Evolutionary conservation across 164 flowering plant species (phyloP), one percentile per base, ranked within the genome.

Genomic region (Magnolia sinica): DNA sequence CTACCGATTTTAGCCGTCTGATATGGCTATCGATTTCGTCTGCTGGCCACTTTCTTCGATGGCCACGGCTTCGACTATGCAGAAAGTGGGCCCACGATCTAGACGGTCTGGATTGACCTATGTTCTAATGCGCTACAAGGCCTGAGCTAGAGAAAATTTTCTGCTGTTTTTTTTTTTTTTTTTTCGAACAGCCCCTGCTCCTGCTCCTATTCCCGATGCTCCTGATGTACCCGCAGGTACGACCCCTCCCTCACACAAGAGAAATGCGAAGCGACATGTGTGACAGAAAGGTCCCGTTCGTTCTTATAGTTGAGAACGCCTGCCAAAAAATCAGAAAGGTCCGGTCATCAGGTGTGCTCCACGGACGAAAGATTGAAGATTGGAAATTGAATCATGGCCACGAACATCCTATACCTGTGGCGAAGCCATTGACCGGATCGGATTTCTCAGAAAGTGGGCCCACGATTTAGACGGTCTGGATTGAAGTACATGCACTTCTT

Each of bases 141-240:
- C 7, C 45, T 37, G 2, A 37, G 45, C 45, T 37, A 37, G 45
- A 37, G 45, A 37, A 27, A 27, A 7, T 63, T 13, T 2, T 20
- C 8, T 23, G 68, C 29, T 20, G 37, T 11, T 65, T 13, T 1
- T 0, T 7, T 23, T 10, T 65, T 23, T 23, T 20, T 2, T 10
- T 16, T 55, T 55, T 13, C 2, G 0, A 29, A 29, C 69, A 49
- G 80, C 76, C 22, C 68, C 76, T 14, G 20, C 82, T 69, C 78
- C 80, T 2, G 4, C 79, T n/a, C 71, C 37, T 27, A 27, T 27
- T 27, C 29, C 29, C 29, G 29, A 0, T 27, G 29, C 29, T 27
- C 29, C 2, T 1, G 4, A 24, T 50, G 64, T 79, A 8, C 79
- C 83, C 24, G 52, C 82, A 71, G 82, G 84, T 82, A 77, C 31